Percentiles rank a stretch among this genome's conserved stretches.
Evolutionary conservation across 2,329 filamentous ascomycete genomes (phyloP).

Genomic region (Chrysoporthe austroafricana): DNA sequence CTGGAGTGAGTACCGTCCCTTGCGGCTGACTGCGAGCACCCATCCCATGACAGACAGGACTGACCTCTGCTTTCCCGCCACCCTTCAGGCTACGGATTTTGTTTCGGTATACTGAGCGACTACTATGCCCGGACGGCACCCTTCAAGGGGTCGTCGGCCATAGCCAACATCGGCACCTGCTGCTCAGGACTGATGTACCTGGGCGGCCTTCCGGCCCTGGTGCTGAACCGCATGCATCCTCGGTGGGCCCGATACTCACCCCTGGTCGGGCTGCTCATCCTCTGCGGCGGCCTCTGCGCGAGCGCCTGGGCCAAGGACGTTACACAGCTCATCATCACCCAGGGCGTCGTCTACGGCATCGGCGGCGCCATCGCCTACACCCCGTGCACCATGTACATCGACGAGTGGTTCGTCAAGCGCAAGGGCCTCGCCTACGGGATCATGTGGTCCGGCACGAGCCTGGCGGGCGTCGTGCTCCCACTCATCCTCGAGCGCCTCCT

Average conservation of each 20-base stretch:
- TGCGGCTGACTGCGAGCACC: too few species aligned
- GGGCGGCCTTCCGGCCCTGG: conserved; percentile 52
- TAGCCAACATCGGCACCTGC: conserved; percentile 55
- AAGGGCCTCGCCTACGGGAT: conserved; percentile 67
- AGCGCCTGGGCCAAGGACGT: conserved; percentile 58
- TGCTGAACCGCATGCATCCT: conserved; percentile 48
- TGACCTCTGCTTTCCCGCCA: conserved; percentile 16
- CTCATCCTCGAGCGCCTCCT: conserved; percentile 59
- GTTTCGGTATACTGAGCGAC: conserved; percentile 72
- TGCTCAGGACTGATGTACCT: conserved; percentile 57
- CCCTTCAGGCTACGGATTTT: conserved; percentile 64
- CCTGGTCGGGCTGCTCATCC: conserved; percentile 51
- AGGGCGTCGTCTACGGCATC: conserved; percentile 64
- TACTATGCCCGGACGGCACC: conserved; percentile 66
- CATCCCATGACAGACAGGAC: neutral
- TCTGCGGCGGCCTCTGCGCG: conserved; percentile 55
- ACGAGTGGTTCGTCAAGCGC: conserved; percentile 64
- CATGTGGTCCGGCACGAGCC: conserved; percentile 61
- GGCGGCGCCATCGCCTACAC: conserved; percentile 60
- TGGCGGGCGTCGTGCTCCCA: conserved; percentile 55
- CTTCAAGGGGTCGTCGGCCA: conserved; percentile 57
- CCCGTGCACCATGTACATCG: conserved; percentile 61
- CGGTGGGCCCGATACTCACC: conserved; percentile 47
- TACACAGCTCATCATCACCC: conserved; percentile 59
- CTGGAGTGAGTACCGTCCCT: conserved; percentile 47